phyloP scores from a whole-genome alignment of 2,329 filamentous ascomycete genomes.

The Trichophyton mentagrophytes region DNA sequence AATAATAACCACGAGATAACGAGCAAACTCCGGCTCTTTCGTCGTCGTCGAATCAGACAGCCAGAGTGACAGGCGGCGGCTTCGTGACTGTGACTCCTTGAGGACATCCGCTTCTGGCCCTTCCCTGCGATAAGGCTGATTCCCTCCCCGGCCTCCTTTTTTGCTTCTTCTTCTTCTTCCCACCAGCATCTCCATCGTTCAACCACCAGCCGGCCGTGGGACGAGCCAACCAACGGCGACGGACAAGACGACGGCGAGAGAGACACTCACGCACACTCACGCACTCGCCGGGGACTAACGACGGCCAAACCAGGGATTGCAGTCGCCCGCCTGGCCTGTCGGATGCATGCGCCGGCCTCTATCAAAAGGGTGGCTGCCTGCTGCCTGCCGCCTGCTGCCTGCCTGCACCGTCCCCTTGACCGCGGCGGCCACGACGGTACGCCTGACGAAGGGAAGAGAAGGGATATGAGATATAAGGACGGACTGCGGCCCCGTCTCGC shows the following conservation, averaged over 20 bases:
- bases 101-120: background rate
- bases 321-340: background rate
- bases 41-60: too few relatives aligned
- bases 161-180: background rate
- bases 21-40: too few relatives aligned
- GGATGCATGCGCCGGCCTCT: too few relatives aligned
- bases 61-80: too few relatives aligned
- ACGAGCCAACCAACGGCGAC: background rate
- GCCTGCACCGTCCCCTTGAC: background rate
- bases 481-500: background rate
- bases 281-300: background rate
- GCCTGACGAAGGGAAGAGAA: too few relatives aligned
- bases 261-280: too few relatives aligned
- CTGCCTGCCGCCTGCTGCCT: background rate
- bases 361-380: background rate
- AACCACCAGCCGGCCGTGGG: background rate
- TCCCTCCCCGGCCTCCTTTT: background rate
- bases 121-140: conserved; percentile 1
- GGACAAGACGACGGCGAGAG: background rate
- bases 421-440: background rate
- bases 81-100: too few relatives aligned
- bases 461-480: too few relatives aligned
- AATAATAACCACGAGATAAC: too few relatives aligned
- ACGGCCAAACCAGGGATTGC: background rate
- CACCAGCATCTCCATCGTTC: background rate